Base-by-base conservation (phyloP, 2,329 filamentous ascomycete genomes). In the Penicillium carneum region DNA sequence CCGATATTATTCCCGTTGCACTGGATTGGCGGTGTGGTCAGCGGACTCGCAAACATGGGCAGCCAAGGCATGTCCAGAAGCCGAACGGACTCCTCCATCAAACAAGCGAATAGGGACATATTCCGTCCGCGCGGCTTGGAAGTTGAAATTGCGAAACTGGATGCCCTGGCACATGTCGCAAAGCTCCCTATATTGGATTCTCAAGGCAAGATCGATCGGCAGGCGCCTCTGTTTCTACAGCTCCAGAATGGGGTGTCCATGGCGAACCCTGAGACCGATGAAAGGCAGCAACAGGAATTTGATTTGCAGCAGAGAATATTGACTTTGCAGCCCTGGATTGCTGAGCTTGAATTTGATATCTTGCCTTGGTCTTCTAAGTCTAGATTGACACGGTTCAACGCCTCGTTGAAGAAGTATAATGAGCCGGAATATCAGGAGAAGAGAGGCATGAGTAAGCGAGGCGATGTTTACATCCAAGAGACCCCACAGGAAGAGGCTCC, bases 241-340 rank as follows among this genome's bases (percentile, higher is more conserved):
- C 29, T 68, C 1, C 43, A 46, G 26, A 11, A 49, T 31, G 61
- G 63, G n/a, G 29, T 47, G 8, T 36, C 41, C 41, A 36, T 36
- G 31, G 16, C 20, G 11, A 26, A 26, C 8, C 26, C 23, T n/a
- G 36, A 0, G 16, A 2, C 2, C 1, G 39, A 38, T n/a, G 33
- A 57, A 31, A 23, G 49, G 10, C 16, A 55, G 8, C 47, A 52
- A 16, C 63, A 68, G 29, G 60, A 68, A 9, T 1, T 63, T 6
- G 49, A 66, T 34, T 36, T 65, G 14, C 55, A 56, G 31, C 63
- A 47, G 29, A 51, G 66, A 8, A 60, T 74, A 14, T 45, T 42
- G 5, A 50, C 65, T 14, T 47, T 74, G 41, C 57, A 64, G 42
- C 71, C 71, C 8, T 74, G 71, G 71, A 72, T 74, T 59, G 68